phyloP scores from a whole-genome alignment of 2,329 filamentous ascomycete species.

The Coniochaeta pulveracea region DNA sequence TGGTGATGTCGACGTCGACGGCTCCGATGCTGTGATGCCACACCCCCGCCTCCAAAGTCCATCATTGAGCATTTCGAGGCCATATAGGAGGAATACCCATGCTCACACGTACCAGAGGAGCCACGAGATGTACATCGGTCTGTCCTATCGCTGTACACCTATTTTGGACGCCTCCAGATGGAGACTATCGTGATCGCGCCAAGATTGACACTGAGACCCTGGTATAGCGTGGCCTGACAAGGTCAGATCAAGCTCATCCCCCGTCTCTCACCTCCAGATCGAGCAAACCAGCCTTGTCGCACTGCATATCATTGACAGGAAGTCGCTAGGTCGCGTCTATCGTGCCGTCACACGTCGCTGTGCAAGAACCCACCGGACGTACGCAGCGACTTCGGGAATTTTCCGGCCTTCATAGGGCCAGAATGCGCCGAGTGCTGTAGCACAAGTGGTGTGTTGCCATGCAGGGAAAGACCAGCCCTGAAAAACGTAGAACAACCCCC shows the following conservation, averaged over 20 bases:
- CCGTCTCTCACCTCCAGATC: background rate
- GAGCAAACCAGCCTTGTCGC: constrained; percentile 3
- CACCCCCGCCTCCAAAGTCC: too few species aligned
- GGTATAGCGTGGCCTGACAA: too few species aligned
- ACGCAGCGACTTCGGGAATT: constrained; percentile 22
- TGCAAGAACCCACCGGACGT: constrained; percentile 17
- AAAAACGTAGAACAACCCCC: constrained; percentile 4
- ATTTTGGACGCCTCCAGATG: too few species aligned
- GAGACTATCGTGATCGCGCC: too few species aligned
- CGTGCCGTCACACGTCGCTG: constrained; percentile 12
- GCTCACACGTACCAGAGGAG: too few species aligned
- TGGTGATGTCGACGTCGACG: too few species aligned
- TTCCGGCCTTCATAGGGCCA: constrained; percentile 16
- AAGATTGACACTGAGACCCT: too few species aligned
- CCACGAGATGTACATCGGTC: too few species aligned
- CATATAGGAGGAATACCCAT: too few species aligned
- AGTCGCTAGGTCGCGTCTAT: constrained; percentile 9
- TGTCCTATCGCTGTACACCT: too few species aligned
- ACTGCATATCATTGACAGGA: constrained; percentile 22
- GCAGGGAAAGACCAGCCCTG: constrained; percentile 14
- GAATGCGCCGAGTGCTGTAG: constrained; percentile 15
- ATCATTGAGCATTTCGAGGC: too few species aligned
- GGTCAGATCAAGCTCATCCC: background rate
- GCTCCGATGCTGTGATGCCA: too few species aligned
- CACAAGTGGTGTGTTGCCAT: constrained; percentile 17